Percentiles rank a stretch among this genome's conserved stretches.
Evolutionary conservation across 306 rosid species (phyloP).

Genomic region (Cicer yamashitae): DNA sequence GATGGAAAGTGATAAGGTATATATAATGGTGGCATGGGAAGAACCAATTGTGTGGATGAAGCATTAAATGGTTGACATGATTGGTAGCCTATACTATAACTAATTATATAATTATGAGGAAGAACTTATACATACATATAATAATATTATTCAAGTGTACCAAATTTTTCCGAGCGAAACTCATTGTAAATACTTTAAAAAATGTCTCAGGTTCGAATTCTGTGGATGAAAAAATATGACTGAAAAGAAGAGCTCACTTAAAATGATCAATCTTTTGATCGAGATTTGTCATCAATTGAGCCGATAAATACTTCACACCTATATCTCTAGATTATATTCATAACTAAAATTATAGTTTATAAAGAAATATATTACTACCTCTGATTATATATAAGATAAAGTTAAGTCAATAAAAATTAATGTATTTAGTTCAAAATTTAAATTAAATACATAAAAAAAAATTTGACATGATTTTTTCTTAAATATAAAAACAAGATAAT

Average conservation of each 20-base stretch:
- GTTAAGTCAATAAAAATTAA: no score
- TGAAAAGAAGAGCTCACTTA: neutral
- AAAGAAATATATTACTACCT: no score
- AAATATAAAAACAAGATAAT: no score
- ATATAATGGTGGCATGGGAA: slow-evolving; percentile 61
- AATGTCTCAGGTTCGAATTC: neutral
- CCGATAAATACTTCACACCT: no score
- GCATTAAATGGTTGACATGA: slow-evolving; percentile 70
- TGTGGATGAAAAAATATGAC: neutral
- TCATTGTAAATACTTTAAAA: neutral
- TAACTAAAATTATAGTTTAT: no score
- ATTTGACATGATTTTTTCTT: no score
- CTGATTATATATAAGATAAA: no score
- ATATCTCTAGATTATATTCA: no score
- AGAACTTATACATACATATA: slow-evolving; percentile 16
- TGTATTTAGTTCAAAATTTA: no score
- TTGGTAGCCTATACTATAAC: slow-evolving; percentile 50
- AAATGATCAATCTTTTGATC: neutral
- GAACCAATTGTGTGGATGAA: slow-evolving; percentile 47
- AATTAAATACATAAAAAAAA: no score
- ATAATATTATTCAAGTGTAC: neutral
- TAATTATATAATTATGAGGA: slow-evolving; percentile 2
- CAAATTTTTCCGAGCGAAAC: neutral
- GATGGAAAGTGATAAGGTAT: slow-evolving; percentile 57
- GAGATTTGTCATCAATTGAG: neutral